Evolutionary conservation across 768 basidiomycete species (phyloP).

Genomic region (Lyophyllum atratum): DNA sequence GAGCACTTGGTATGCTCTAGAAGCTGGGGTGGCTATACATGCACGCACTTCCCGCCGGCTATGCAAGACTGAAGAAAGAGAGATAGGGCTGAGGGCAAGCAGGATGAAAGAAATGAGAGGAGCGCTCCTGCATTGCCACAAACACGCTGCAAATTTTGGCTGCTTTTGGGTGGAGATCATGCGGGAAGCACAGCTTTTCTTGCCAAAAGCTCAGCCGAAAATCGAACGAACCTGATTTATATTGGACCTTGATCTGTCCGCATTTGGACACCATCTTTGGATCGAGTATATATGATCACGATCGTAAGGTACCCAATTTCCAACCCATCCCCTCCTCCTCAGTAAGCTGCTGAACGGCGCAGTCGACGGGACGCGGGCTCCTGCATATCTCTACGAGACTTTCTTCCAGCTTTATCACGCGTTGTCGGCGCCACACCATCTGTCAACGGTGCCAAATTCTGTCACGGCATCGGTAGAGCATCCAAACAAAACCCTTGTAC

Average conservation of each 20-base stretch:
- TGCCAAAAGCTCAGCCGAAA: conserved; percentile 2
- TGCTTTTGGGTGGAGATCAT: background rate
- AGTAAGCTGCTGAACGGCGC: background rate
- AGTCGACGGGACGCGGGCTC: background rate
- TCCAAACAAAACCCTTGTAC: conserved; percentile 1
- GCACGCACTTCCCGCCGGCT: background rate
- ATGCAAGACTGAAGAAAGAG: conserved; percentile 8
- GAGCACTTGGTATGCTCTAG: background rate
- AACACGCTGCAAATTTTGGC: conserved; percentile 9
- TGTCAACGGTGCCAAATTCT: background rate
- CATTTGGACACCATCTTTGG: background rate
- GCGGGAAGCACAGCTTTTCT: conserved; percentile 8
- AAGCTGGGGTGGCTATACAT: background rate
- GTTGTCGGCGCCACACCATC: background rate
- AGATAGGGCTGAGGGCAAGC: background rate
- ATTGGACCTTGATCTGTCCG: conserved; percentile 8
- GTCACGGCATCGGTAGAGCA: background rate
- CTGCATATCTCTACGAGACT: background rate
- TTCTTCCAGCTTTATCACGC: background rate
- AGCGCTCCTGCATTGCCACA: conserved; percentile 8
- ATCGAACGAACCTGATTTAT: background rate
- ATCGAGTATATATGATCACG: conserved; percentile 17
- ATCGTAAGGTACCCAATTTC: conserved; percentile 1
- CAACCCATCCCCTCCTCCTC: conserved; percentile 1
- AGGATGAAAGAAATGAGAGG: background rate